Conservation (phyloP, 2,329 filamentous ascomycete species). For the Cryphonectria carpinicola region DNA sequence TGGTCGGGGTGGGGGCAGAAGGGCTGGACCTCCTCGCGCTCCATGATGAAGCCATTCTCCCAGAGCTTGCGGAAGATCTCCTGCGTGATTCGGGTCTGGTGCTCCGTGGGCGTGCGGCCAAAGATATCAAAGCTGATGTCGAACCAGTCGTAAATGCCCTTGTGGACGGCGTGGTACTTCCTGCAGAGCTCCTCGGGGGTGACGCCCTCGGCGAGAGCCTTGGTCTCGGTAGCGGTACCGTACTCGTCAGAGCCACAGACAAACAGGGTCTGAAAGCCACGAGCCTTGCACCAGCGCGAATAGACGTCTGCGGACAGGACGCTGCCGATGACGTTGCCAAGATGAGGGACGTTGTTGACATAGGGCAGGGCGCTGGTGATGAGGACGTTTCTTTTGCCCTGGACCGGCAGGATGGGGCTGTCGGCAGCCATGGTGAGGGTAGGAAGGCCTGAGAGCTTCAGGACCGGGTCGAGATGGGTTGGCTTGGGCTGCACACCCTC, state of each 20-base stretch:
- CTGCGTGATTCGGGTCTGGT: conserved; percentile 93
- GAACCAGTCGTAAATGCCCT: conserved; percentile 95
- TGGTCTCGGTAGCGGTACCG: conserved; percentile 93
- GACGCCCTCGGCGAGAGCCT: conserved; percentile 85
- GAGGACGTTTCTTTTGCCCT: conserved; percentile 83
- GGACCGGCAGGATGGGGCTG: conserved; percentile 63
- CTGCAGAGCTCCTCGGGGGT: conserved; percentile 84
- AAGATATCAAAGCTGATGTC: conserved; percentile 94
- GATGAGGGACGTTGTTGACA: conserved; percentile 77
- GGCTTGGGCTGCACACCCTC: neutral
- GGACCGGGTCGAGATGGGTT: neutral
- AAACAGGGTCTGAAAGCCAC: conserved; percentile 79
- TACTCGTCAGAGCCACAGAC: conserved; percentile 93
- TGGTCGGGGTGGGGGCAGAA: conserved; percentile 76
- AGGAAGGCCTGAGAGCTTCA: neutral
- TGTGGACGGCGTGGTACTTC: conserved; percentile 90
- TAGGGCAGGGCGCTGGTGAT: conserved; percentile 93
- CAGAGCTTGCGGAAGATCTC: conserved; percentile 87
- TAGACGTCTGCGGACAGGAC: conserved; percentile 90
- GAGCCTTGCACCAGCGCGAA: conserved; percentile 77
- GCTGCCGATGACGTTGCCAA: conserved; percentile 87
- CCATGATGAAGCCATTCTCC: conserved; percentile 85
- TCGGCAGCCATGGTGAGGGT: conserved; percentile 20
- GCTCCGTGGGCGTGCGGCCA: conserved; percentile 83
- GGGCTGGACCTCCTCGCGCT: conserved; percentile 85